These are phyloP conservation scores for Colletotrichum sp. DNA, from an alignment of 2,329 filamentous ascomycete species.

Conservation along the genomic window DNA sequence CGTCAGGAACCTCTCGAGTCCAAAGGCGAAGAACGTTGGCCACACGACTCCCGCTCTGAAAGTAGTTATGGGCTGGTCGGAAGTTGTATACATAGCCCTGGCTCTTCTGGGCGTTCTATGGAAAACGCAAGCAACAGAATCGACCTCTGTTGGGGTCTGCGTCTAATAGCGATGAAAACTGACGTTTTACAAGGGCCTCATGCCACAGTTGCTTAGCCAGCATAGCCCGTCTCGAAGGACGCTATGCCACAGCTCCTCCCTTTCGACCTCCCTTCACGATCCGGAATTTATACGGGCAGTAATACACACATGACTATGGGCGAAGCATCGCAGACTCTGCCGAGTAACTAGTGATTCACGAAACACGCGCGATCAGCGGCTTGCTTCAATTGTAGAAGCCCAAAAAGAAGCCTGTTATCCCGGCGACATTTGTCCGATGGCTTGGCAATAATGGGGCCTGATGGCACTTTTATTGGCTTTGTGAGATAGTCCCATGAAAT, in stretches of 20 bases:
- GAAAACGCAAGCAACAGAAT: not conserved
- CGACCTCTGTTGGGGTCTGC: fast-evolving
- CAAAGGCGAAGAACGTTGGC: not conserved
- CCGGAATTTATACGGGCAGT: not conserved
- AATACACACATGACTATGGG: fast-evolving
- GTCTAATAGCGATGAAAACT: not conserved
- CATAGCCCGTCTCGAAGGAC: not conserved
- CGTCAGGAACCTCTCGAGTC: not conserved
- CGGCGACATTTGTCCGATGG: too few relatives aligned
- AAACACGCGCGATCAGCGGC: not conserved
- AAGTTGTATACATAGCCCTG: fast-evolving
- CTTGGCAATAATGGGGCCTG: fast-evolving
- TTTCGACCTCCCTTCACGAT: fast-evolving
- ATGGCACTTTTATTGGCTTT: fast-evolving
- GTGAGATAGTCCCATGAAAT: not conserved
- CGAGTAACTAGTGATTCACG: not conserved
- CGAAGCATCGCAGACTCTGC: not conserved
- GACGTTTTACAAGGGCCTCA: not conserved
- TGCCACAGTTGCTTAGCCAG: not conserved
- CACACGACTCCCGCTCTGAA: not conserved
- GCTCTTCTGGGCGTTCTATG: not conserved
- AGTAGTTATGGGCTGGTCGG: fast-evolving
- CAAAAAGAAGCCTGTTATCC: too few relatives aligned
- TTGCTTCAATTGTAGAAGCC: not conserved
- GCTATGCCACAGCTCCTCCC: not conserved